Percentiles rank a stretch among this genome's conserved stretches.
Conservation (phyloP, 2,329 filamentous ascomycete genomes). For the Fusarium sp. region DNA sequence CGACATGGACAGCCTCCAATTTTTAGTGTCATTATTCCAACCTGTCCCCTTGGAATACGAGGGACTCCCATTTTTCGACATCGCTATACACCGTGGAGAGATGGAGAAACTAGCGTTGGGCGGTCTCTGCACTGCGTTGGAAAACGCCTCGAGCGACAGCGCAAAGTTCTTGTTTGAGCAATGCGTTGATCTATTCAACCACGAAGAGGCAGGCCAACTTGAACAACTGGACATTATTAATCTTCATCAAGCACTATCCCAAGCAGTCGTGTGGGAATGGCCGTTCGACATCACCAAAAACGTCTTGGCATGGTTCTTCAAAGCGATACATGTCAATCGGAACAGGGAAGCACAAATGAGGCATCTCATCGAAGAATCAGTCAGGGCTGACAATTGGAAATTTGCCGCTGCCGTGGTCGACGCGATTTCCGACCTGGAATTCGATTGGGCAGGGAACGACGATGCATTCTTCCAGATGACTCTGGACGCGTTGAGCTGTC, state of each 20-base stretch:
- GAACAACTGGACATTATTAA: neutral
- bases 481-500: neutral
- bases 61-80: too few species aligned
- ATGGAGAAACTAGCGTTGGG: neutral
- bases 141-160: neutral
- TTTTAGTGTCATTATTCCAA: neutral
- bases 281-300: too few species aligned
- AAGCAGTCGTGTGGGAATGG: neutral
- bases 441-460: neutral
- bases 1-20: accelerated
- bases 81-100: neutral
- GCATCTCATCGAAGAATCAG: neutral
- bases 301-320: too few species aligned
- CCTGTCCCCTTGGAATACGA: accelerated
- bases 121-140: neutral
- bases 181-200: neutral
- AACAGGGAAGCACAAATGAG: neutral
- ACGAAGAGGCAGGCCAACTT: too few species aligned
- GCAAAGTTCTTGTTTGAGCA: neutral
- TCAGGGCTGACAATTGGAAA: neutral
- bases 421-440: neutral
- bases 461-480: neutral
- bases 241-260: neutral
- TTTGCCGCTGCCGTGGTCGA: neutral
- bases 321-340: neutral